phyloP scores from a whole-genome alignment of 495 filamentous ascomycete genomes.

The Melanomma pulvis-pyrius region DNA sequence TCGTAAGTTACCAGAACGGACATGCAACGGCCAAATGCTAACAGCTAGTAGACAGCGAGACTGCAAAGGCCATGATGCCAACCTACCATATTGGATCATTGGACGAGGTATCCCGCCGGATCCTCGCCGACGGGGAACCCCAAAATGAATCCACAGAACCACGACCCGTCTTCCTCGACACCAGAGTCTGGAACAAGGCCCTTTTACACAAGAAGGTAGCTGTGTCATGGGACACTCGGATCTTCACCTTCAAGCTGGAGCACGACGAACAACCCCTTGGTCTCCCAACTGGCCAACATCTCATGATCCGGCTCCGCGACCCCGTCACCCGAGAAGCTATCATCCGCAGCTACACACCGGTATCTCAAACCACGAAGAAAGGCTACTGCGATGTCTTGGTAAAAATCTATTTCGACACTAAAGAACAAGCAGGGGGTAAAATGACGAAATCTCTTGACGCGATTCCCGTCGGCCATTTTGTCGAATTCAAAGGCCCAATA shows the following conservation, averaged over 20 bases:
- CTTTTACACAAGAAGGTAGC: slow-evolving; percentile 65
- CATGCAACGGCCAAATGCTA: not conserved
- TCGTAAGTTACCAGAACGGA: slow-evolving; percentile 60
- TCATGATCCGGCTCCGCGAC: slow-evolving; percentile 82
- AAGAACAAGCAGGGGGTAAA: slow-evolving; percentile 65
- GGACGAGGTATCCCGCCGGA: slow-evolving; percentile 57
- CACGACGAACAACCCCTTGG: slow-evolving; percentile 71
- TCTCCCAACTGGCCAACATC: slow-evolving; percentile 84
- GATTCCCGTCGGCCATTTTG: slow-evolving; percentile 66
- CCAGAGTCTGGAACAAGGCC: slow-evolving; percentile 70
- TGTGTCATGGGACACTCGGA: slow-evolving; percentile 78
- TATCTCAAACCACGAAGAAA: slow-evolving; percentile 63
- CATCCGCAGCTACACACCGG: slow-evolving; percentile 87
- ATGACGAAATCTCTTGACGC: slow-evolving; percentile 84
- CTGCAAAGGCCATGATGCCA: slow-evolving; percentile 89
- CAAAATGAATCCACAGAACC: slow-evolving; percentile 44
- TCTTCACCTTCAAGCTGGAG: slow-evolving; percentile 82
- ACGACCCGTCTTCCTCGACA: slow-evolving; percentile 67
- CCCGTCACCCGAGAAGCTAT: slow-evolving; percentile 68
- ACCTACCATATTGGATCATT: slow-evolving; percentile 85
- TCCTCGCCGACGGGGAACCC: slow-evolving; percentile 51
- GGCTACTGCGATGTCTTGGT: slow-evolving; percentile 76
- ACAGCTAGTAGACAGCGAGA: slow-evolving; percentile 72
- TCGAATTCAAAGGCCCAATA: slow-evolving; percentile 90
- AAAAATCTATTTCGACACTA: slow-evolving; percentile 79